phyloP scores from a whole-genome alignment of 148 eudicot genomes.

The Hydrangea macrophylla region DNA sequence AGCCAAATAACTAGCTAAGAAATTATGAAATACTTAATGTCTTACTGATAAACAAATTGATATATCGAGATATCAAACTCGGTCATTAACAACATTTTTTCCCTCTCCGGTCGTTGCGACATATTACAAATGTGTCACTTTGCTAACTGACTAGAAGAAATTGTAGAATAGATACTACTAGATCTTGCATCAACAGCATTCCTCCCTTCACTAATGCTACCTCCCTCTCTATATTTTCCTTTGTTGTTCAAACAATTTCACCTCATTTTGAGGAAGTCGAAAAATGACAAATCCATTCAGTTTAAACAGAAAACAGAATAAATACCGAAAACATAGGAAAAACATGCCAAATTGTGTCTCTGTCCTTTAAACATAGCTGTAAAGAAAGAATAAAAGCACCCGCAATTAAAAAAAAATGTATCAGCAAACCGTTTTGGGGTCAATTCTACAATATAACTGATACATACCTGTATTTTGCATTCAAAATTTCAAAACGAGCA shows the following conservation, averaged over 20 bases:
- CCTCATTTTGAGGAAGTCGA: no score
- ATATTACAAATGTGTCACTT: no score
- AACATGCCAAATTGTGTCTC: background rate
- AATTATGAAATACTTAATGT: no score
- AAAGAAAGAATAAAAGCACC: no score
- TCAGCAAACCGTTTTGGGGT: background rate
- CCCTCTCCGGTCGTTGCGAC: background rate
- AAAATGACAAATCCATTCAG: no score
- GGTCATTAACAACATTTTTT: background rate
- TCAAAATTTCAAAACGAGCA: conserved; percentile 88
- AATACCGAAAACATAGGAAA: background rate
- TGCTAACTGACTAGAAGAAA: no score
- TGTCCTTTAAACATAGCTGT: background rate
- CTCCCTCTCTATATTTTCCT: background rate
- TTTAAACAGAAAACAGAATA: no score
- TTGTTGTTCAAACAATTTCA: background rate
- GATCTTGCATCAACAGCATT: background rate
- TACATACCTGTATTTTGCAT: conserved; percentile 69
- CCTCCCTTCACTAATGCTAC: background rate
- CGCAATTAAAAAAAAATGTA: background rate
- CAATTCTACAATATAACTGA: background rate
- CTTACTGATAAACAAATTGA: no score
- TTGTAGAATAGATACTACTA: no score
- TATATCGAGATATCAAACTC: background rate
- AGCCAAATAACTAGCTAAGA: no score